A percentile compares a stretch with the other conserved stretches of the same genome.
Evolutionary conservation across 2,329 filamentous ascomycete species (phyloP).

Genomic region (Byssoonygena ceratinophila): DNA sequence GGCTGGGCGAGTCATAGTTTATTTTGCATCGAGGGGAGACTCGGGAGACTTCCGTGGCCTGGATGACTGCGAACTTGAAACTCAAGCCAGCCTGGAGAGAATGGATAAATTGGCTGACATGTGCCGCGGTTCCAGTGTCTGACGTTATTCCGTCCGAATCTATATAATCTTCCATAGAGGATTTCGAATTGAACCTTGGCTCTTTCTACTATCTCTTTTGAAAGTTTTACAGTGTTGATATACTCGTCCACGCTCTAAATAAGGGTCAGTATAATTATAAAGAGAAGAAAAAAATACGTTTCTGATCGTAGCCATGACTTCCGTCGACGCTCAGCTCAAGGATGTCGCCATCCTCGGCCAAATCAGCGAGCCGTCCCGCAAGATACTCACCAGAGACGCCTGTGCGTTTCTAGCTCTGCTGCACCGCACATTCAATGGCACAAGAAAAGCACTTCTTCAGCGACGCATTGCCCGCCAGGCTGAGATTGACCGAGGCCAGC

Average conservation of each 20-base stretch:
- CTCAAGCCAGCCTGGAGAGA: slow-evolving; percentile 6
- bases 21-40: background rate
- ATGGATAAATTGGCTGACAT: slow-evolving; percentile 12
- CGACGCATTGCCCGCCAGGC: slow-evolving; percentile 76
- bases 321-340: slow-evolving; percentile 66
- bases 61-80: slow-evolving; percentile 12
- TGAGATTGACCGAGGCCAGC: slow-evolving; percentile 77
- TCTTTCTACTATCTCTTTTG: background rate
- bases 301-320: slow-evolving; percentile 47
- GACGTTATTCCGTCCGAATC: slow-evolving; percentile 6
- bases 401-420: slow-evolving; percentile 86
- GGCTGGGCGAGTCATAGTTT: slow-evolving; percentile 4
- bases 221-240: background rate
- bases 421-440: slow-evolving; percentile 86
- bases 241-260: background rate
- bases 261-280: background rate
- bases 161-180: background rate
- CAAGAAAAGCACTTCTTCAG: slow-evolving; percentile 79
- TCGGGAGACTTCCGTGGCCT: slow-evolving; percentile 13
- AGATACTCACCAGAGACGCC: slow-evolving; percentile 85
- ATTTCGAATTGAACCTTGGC: background rate
- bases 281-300: background rate
- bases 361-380: slow-evolving; percentile 66
- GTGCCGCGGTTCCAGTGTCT: slow-evolving; percentile 14
- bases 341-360: slow-evolving; percentile 77